A percentile compares a stretch with the other conserved stretches of the same genome.
Conservation (phyloP, 2,329 filamentous ascomycete species). For the Talaromyces sp. region DNA sequence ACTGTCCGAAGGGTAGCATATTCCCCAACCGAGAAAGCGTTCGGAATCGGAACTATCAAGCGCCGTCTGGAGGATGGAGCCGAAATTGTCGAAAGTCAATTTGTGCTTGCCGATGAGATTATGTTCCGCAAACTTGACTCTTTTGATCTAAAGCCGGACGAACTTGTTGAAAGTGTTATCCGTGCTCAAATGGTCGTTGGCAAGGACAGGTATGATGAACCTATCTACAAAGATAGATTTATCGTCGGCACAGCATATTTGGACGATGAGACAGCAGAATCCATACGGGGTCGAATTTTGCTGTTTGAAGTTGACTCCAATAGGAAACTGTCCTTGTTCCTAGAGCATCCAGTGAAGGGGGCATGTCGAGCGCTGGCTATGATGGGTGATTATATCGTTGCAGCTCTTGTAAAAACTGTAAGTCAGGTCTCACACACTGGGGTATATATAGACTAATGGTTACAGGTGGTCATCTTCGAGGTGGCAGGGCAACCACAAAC, state of each 20-base stretch:
- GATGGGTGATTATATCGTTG: conserved; percentile 74
- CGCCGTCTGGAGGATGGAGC: conserved; percentile 68
- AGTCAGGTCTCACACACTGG: conserved; percentile 25
- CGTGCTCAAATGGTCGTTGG: conserved; percentile 68
- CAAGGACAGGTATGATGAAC: conserved; percentile 55
- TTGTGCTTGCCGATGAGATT: conserved; percentile 88
- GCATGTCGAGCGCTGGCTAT: conserved; percentile 77
- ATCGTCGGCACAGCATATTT: conserved; percentile 86
- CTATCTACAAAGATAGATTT: conserved; percentile 65
- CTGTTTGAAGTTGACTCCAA: conserved; percentile 75
- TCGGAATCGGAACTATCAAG: conserved; percentile 82
- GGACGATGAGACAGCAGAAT: conserved; percentile 57
- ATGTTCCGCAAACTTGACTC: conserved; percentile 76
- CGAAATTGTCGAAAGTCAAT: conserved; percentile 75
- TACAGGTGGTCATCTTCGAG: conserved; percentile 59
- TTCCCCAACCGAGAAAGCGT: conserved; percentile 72
- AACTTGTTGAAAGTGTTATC: conserved; percentile 83
- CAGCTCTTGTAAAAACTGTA: conserved; percentile 85
- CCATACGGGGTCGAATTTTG: conserved; percentile 73
- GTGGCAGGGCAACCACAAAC: conserved; percentile 40
- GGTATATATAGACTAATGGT: conserved; percentile 22
- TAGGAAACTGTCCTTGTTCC: conserved; percentile 69
- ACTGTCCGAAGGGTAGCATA: conserved; percentile 87
- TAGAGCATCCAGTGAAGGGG: conserved; percentile 69
- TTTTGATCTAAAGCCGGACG: conserved; percentile 63